A percentile compares a stretch with the other conserved stretches of the same genome.
Conservation (phyloP, 345 rosid genomes). For the Aegle marmelos region DNA sequence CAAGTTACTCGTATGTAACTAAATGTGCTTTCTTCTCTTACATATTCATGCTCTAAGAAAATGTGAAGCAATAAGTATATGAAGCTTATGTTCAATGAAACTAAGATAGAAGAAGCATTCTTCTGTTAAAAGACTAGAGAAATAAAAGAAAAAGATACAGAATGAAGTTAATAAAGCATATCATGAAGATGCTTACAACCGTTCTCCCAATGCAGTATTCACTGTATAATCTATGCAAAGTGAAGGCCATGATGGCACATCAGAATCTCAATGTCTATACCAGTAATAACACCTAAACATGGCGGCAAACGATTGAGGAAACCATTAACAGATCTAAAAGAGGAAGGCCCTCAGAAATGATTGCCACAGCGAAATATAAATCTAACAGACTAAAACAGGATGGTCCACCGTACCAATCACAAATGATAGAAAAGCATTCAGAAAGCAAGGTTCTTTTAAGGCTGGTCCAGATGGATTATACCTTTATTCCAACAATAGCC, state of each 20-base stretch:
- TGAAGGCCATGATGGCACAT: not conserved
- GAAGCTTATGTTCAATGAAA: not conserved
- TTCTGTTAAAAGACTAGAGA: not conserved
- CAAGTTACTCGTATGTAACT: not conserved
- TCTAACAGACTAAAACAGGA: not conserved
- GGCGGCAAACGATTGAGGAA: not conserved
- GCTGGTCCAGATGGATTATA: slow-evolving; percentile 10
- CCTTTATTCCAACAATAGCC: slow-evolving; percentile 92
- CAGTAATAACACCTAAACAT: not conserved
- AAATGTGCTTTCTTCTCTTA: not conserved
- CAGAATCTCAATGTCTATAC: not conserved
- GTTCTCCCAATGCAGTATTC: not conserved
- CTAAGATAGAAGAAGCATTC: not conserved
- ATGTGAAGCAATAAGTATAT: not conserved
- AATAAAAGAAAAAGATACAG: not conserved
- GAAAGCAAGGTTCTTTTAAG: not conserved
- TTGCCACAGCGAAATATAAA: not conserved
- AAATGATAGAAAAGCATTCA: not conserved
- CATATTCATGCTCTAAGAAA: not conserved
- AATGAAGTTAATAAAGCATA: not conserved
- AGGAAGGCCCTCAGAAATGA: not conserved
- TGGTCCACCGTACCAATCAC: not conserved
- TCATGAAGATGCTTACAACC: not conserved
- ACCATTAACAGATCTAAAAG: not conserved
- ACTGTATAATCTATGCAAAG: not conserved